Evolutionary conservation across 345 rosid genomes (phyloP), one percentile per base, ranked within the genome.

Genomic region (Syzygium jambos): DNA sequence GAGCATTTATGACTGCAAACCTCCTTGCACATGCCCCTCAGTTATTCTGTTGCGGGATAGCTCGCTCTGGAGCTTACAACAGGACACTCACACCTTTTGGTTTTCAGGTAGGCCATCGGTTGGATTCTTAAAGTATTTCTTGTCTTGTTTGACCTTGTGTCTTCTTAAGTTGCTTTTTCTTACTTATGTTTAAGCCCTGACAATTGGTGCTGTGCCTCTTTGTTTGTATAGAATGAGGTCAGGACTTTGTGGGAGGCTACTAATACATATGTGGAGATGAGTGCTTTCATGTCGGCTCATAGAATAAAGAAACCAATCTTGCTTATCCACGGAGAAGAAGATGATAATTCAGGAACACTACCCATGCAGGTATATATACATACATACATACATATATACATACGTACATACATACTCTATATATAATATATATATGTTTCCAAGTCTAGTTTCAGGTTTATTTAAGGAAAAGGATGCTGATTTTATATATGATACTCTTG

Each of bases 1-100:
- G 99, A 87, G 99, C 99, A 89, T 98, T 98, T 91, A 96, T 98
- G 99, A 93, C 99, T 34, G 98, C 98, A 88, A 98, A 98, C 92
- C 99, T 98, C 85, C 93, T 96, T 86, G 99, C 98, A 73, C 98
- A 96, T 89, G 99, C 99, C 87, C 98, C 99, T 88, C 97, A 96
- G 92, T 97, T 98, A 87, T 98, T 98, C 95, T 89, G 92, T 84
- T 96, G 99, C 84, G 99, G 99, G 83, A 90, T 98, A 88, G 99
- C 99, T 90, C 97, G 99, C 41, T 98, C 99, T 84, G 99, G 99
- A 65, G 99, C 99, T 91, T 96, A 96, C 93, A 98, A 98, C 90
- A 93, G 99, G 93, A 98, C 99, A 84, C 98, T 98, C 51, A 95
- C 99, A 3, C 99, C 99, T 49, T 98, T 98, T 87, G 99, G 99